Base-by-base conservation (phyloP, 73 alveolate genomes). In the Paramecium caudatum region DNA sequence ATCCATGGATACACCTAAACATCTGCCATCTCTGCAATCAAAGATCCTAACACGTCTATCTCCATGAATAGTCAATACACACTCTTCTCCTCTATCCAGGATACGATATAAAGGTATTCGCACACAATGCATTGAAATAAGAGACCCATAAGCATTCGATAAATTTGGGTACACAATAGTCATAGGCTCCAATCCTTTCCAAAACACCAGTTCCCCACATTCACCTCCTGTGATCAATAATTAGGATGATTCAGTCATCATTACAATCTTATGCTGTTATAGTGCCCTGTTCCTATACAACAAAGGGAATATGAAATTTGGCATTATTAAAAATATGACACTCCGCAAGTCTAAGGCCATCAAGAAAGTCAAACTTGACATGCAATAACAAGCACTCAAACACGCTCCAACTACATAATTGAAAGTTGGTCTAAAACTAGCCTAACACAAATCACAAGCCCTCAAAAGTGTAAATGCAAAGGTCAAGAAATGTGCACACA, bases 21-120 rank as follows among this genome's bases (percentile, higher is more conserved):
- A 86, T 8, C 93, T 69, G 15, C 93, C 93, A 63, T 86, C 93
- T 27, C 50, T 69, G n/a, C 63, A 23, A 86, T 86, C 93, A 70
- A 70, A 86, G 15, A 86, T 43, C 65, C 93, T 86, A 15, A 86
- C 65, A 63, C 93, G 61, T 17, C 23, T 62, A 63, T 86, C 93
- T 41, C 65, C 74, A 62, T 86, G 93, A 23, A 86, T 27, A 16
- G 88, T 16, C 13, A 74, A 7, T 74, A 74, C 2, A 74, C 88
- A 74, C 32, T 74, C 34, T 39, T 74, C 88, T 41, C 33, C 88
- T 39, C 68, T 39, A 13, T 74, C 88, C 55, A 74, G 43, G 43
- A 41, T 41, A 13, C 43, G 36, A 74, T 21, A 13, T 9, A 74
- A 74, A 10, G 88, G 36, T 6, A 74, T 19, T 3, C 65, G 43